These are phyloP conservation scores for Drechslerella coelobrocha DNA, from an alignment of 2,329 filamentous ascomycete genomes.

Conservation along the genomic window DNA sequence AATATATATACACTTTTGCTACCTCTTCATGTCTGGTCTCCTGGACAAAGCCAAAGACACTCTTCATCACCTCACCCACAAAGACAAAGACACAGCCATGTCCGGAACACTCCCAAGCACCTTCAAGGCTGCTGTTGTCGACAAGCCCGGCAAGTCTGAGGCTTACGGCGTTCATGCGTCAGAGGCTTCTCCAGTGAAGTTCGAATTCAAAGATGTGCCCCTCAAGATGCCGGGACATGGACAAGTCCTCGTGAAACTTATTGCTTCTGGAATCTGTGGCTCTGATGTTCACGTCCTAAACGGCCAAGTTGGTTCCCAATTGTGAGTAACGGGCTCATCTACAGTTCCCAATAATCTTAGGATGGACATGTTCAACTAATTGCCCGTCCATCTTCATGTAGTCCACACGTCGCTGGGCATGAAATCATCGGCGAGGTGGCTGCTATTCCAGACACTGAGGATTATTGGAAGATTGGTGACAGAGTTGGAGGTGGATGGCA, in stretches of 20 bases:
- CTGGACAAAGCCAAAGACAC: constrained; percentile 3
- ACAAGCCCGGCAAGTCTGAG: constrained; percentile 2
- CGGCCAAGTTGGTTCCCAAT: constrained; percentile 28
- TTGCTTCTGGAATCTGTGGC: constrained; percentile 72
- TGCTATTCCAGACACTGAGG: constrained; percentile 66
- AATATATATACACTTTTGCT: not conserved
- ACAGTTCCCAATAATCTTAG: not conserved
- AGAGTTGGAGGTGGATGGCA: constrained; percentile 74
- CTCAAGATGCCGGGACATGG: constrained; percentile 57
- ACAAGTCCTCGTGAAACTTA: constrained; percentile 69
- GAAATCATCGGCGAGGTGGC: constrained; percentile 74
- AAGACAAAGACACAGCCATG: constrained; percentile 15
- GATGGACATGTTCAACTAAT: not conserved
- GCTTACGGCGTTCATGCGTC: constrained; percentile 16
- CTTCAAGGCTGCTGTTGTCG: constrained; percentile 38
- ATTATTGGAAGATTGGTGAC: constrained; percentile 69
- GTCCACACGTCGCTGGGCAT: constrained; percentile 71
- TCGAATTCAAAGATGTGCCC: constrained; percentile 23
- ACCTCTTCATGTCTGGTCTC: not conserved
- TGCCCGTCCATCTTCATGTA: not conserved
- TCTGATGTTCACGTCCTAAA: constrained; percentile 62
- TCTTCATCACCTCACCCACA: constrained; percentile 3
- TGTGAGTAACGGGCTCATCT: constrained; percentile 10
- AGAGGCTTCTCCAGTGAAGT: constrained; percentile 28
- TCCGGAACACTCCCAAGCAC: constrained; percentile 35